Percentiles rank a stretch among this genome's conserved stretches.
phyloP scores from a whole-genome alignment of 768 basidiomycete genomes.

The Tricholoma hemisulphureum region DNA sequence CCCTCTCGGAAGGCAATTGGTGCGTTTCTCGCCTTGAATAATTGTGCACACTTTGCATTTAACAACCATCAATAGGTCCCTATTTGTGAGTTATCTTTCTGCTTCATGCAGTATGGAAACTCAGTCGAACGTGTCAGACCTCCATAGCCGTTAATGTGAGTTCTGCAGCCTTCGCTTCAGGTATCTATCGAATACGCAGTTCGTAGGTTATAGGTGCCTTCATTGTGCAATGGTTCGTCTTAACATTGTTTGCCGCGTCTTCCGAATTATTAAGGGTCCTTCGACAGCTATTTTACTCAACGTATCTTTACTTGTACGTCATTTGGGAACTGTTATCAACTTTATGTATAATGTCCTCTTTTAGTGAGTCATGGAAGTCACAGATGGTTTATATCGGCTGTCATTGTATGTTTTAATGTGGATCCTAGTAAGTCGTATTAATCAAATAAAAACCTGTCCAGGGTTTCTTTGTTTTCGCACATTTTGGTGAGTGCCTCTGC shows the following conservation, averaged over 20 bases:
- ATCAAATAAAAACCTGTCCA: not conserved
- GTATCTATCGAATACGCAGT: not conserved
- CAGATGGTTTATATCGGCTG: slow-evolving; percentile 36
- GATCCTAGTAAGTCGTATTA: not conserved
- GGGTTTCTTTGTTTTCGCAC: slow-evolving; percentile 36
- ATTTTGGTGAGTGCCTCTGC: slow-evolving; percentile 38
- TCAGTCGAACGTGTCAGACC: slow-evolving; percentile 21
- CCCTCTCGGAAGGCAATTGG: slow-evolving; percentile 39
- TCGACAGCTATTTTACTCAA: slow-evolving; percentile 38
- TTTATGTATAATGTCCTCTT: not conserved
- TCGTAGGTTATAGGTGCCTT: slow-evolving; percentile 40
- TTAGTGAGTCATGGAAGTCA: slow-evolving; percentile 33
- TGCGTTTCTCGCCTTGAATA: slow-evolving; percentile 18
- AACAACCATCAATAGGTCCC: slow-evolving; percentile 24
- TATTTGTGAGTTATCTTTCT: slow-evolving; percentile 29
- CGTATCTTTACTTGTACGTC: slow-evolving; percentile 39
- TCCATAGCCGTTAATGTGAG: slow-evolving; percentile 40
- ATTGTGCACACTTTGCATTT: not conserved
- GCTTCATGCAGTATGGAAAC: not conserved
- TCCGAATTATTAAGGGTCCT: not conserved
- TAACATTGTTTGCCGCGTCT: not conserved
- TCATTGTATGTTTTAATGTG: slow-evolving; percentile 27
- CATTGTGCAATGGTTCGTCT: slow-evolving; percentile 39
- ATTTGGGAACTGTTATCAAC: not conserved
- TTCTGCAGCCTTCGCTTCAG: not conserved